Conservation (phyloP, 1,284 basidiomycete species). For the Puccinia brachypodii region DNA sequence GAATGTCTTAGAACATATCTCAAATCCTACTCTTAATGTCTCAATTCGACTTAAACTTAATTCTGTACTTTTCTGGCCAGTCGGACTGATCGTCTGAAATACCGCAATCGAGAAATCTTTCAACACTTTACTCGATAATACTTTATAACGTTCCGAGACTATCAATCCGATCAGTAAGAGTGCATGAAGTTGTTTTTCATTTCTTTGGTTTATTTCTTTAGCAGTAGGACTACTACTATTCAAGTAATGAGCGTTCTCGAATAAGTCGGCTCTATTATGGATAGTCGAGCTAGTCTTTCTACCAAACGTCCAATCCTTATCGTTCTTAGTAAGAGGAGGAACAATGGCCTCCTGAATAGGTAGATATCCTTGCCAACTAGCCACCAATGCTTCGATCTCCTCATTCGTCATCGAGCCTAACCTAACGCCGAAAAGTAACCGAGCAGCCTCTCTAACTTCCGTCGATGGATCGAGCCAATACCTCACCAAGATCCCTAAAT, state of each 20-base stretch:
- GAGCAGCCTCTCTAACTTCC: slow-evolving; percentile 28
- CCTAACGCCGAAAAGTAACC: slow-evolving; percentile 14
- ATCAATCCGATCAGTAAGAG: slow-evolving; percentile 79
- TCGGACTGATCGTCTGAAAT: slow-evolving; percentile 20
- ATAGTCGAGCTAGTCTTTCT: slow-evolving; percentile 1
- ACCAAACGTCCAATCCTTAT: slow-evolving; percentile 25
- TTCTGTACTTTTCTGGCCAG: neutral
- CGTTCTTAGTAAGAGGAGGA: neutral
- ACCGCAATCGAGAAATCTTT: slow-evolving; percentile 38
- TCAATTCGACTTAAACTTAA: slow-evolving; percentile 51
- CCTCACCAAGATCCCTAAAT: slow-evolving; percentile 24
- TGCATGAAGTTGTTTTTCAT: slow-evolving; percentile 54
- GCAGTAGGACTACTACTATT: no score
- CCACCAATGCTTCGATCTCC: slow-evolving; percentile 11
- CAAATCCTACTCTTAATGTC: slow-evolving; percentile 74
- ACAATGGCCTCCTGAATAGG: slow-evolving; percentile 8
- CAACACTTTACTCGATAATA: slow-evolving; percentile 68
- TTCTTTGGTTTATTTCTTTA: neutral
- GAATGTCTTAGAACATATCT: slow-evolving; percentile 85
- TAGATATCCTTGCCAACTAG: slow-evolving; percentile 21
- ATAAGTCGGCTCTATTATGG: neutral
- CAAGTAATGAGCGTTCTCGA: neutral
- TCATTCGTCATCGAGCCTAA: slow-evolving; percentile 21
- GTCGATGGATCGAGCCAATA: slow-evolving; percentile 44
- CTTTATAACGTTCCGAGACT: slow-evolving; percentile 74